phyloP scores from a whole-genome alignment of 768 basidiomycete genomes.

The Agrocybe pediades region DNA sequence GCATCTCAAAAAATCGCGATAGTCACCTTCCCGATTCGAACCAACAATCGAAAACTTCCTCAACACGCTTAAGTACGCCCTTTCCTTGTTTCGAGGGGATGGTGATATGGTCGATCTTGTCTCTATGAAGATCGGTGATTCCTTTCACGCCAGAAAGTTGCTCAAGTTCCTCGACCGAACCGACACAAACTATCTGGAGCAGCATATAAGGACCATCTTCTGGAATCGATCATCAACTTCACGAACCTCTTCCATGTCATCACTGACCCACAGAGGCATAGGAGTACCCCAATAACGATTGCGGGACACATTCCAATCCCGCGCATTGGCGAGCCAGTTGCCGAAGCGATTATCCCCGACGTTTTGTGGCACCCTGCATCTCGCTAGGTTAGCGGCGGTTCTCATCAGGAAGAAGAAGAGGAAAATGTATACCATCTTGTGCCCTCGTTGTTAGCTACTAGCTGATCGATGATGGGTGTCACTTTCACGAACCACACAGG shows the following conservation, averaged over 20 bases:
- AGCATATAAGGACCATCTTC: neutral
- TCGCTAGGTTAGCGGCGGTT: no score
- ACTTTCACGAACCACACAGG: slow-evolving; percentile 97
- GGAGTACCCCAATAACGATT: slow-evolving; percentile 99
- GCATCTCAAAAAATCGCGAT: neutral
- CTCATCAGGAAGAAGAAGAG: no score
- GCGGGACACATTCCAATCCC: slow-evolving; percentile 99
- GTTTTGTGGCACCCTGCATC: slow-evolving; percentile 92
- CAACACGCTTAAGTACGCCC: slow-evolving; percentile 83
- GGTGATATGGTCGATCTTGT: slow-evolving; percentile 94
- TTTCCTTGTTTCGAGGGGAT: slow-evolving; percentile 92
- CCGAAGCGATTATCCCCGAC: slow-evolving; percentile 94
- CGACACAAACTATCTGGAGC: slow-evolving; percentile 76
- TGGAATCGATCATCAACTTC: neutral
- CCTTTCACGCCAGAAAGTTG: slow-evolving; percentile 79
- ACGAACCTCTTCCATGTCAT: slow-evolving; percentile 85
- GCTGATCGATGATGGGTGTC: slow-evolving; percentile 77
- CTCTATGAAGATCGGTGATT: slow-evolving; percentile 89
- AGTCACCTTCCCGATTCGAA: slow-evolving; percentile 95
- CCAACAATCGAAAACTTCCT: slow-evolving; percentile 99
- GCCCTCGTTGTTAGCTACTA: slow-evolving; percentile 86
- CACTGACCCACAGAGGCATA: slow-evolving; percentile 93
- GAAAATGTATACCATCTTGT: slow-evolving; percentile 75
- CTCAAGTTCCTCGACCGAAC: slow-evolving; percentile 89
- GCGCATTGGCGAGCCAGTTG: slow-evolving; percentile 97